Base-by-base conservation (phyloP, 441 rosid genomes). In the Aleurites moluccanus region DNA sequence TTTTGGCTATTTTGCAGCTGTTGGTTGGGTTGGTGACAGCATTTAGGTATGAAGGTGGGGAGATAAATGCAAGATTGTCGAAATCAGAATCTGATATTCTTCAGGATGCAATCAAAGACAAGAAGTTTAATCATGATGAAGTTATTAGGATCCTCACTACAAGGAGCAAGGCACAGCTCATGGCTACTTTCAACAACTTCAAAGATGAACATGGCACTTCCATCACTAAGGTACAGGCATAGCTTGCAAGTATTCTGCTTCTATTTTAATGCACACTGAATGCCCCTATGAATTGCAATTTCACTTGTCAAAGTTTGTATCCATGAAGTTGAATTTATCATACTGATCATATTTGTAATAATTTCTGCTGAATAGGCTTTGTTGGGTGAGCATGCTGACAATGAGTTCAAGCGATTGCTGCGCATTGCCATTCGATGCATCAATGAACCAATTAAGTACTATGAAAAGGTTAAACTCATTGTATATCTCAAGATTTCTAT, bases 81-180 rank as follows among this genome's bases (percentile, higher is more conserved):
- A 71, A 83, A 18, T 70, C 87, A 0, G 95, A 90, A 76, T 91
- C 90, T 5, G 84, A 72, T n/a, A 69, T 75, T 70, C 91, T 90
- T 64, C 86, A 82, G 21, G 83, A 81, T 44, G 90, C 85, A 15
- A 75, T 85, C 73, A 83, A 86, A 61, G 83, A 83, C 71, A 83
- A 89, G 77, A 77, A 57, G 1, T 77, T 71, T 52, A 80, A 84
- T 78, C 87, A 87, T 40, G 92, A 90, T 35, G 92, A 88, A 45
- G 69, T 86, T 18, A 80, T 90, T 20, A 79, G 95, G 78, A 89
- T 90, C 69, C 49, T 90, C 67, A 83, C 78, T 42, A 86, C 92
- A 44, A 86, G 95, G 80, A 89, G 92, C 87, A 89, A 81, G 81
- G 15, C 77, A 15, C 95, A 87, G 79, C 85, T 90, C 75, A 67